Conservation (phyloP, 495 filamentous ascomycete species). For the Xylaria bambusicola region DNA sequence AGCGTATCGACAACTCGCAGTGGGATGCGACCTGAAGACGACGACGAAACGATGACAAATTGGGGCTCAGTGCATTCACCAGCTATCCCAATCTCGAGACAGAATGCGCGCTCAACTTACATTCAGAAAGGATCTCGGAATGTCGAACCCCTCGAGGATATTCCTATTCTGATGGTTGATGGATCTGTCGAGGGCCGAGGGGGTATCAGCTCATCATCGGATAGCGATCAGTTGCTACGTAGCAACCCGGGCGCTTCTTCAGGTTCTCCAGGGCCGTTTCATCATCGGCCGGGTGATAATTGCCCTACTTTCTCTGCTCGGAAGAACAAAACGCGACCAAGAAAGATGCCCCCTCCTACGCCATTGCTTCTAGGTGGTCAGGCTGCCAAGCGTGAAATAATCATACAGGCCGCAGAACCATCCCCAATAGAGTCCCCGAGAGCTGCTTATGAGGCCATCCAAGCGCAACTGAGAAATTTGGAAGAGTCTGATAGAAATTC, state of each 20-base stretch:
- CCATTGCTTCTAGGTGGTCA: slow-evolving; percentile 45
- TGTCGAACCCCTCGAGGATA: slow-evolving; percentile 18
- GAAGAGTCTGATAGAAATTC: slow-evolving; percentile 37
- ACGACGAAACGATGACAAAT: slow-evolving; percentile 39
- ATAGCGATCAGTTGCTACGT: slow-evolving; percentile 3
- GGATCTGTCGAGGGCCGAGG: slow-evolving; percentile 2
- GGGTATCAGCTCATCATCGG: neutral
- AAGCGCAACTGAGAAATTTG: slow-evolving; percentile 50
- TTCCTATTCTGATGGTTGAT: slow-evolving; percentile 43
- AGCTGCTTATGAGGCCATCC: slow-evolving; percentile 50
- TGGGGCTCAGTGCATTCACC: slow-evolving; percentile 48
- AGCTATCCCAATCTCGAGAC: slow-evolving; percentile 36
- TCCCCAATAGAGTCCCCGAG: slow-evolving; percentile 53
- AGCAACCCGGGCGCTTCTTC: neutral
- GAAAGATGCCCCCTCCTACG: slow-evolving; percentile 51
- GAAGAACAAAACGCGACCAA: slow-evolving; percentile 37
- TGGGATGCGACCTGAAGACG: slow-evolving; percentile 35
- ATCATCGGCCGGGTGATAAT: slow-evolving; percentile 54
- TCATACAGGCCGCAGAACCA: slow-evolving; percentile 38
- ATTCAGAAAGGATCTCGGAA: slow-evolving; percentile 29
- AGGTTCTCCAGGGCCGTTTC: slow-evolving; percentile 36
- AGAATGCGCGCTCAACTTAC: slow-evolving; percentile 36
- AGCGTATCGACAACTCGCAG: slow-evolving; percentile 34
- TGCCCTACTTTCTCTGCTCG: slow-evolving; percentile 56
- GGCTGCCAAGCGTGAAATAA: slow-evolving; percentile 32